Conservation (phyloP, 257 asterid species). For the Vinca minor region DNA sequence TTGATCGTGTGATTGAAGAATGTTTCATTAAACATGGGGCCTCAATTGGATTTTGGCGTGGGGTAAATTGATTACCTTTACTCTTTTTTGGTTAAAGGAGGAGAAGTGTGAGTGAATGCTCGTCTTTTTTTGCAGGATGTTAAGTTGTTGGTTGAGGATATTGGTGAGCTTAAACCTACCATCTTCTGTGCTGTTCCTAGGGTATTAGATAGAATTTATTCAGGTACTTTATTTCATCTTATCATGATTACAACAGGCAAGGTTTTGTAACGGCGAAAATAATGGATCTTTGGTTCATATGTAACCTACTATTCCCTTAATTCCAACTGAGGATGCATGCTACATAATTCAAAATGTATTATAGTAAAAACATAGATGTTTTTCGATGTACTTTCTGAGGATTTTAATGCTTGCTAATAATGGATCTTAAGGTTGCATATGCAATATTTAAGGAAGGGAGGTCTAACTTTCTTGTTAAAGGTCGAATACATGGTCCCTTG, state of each 20-base stretch:
- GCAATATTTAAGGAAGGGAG: too few relatives aligned
- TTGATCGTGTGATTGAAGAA: slow-evolving; percentile 91
- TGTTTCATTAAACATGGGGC: slow-evolving; percentile 66
- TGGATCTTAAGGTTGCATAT: background rate
- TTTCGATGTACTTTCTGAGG: background rate
- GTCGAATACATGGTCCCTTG: background rate
- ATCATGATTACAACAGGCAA: background rate
- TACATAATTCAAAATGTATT: background rate
- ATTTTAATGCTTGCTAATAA: background rate
- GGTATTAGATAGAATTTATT: slow-evolving; percentile 72
- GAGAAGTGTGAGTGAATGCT: background rate
- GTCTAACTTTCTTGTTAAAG: background rate
- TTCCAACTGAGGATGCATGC: background rate
- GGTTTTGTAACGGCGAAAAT: background rate
- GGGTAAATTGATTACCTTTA: slow-evolving; percentile 46
- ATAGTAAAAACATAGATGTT: background rate
- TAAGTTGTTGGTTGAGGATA: slow-evolving; percentile 76
- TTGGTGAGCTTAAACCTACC: slow-evolving; percentile 79
- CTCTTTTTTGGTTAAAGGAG: background rate
- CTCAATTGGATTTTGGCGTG: slow-evolving; percentile 99
- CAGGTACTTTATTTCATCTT: slow-evolving; percentile 43
- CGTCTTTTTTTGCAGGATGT: slow-evolving; percentile 80
- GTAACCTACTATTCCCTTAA: background rate
- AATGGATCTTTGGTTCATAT: background rate
- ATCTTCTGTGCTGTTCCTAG: slow-evolving; percentile 97